Percentiles rank a stretch among this genome's conserved stretches.
Evolutionary conservation across 2,329 filamentous ascomycete species (phyloP).

Genomic region (Penicillium sp.): DNA sequence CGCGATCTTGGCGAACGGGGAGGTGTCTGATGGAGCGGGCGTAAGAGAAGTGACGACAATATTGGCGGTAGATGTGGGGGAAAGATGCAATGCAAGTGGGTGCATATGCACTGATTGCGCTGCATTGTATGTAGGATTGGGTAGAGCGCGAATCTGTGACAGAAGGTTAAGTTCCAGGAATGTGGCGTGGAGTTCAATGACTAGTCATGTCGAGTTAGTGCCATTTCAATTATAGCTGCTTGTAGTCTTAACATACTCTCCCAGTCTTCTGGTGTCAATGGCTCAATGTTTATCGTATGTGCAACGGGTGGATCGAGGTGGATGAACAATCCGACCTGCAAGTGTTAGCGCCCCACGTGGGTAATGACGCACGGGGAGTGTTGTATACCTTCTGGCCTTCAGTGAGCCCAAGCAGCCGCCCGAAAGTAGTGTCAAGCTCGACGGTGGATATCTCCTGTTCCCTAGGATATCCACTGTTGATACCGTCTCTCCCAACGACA

Average conservation of each 20-base stretch:
- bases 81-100: constrained; percentile 81
- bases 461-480: constrained; percentile 52
- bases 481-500: constrained; percentile 64
- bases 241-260: constrained; percentile 52
- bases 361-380: not conserved
- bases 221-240: not conserved
- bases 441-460: constrained; percentile 71
- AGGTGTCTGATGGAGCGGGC: constrained; percentile 58
- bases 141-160: constrained; percentile 82
- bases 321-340: constrained; percentile 53
- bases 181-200: constrained; percentile 91
- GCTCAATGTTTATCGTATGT: constrained; percentile 94
- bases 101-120: constrained; percentile 54
- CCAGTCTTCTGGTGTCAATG: constrained; percentile 90
- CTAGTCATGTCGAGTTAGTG: constrained; percentile 26
- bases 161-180: constrained; percentile 91
- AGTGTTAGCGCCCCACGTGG: constrained; percentile 32
- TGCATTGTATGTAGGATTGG: constrained; percentile 64
- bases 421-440: constrained; percentile 81
- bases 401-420: constrained; percentile 62
- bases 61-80: constrained; percentile 88
- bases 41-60: constrained; percentile 77
- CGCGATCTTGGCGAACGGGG: constrained; percentile 81
- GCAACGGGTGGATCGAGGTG: constrained; percentile 85
- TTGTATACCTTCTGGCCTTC: constrained; percentile 68